Evolutionary conservation across 2,329 filamentous ascomycete genomes (phyloP), one percentile per base, ranked within the genome.

Genomic region (Pseudogymnoascus sp.): DNA sequence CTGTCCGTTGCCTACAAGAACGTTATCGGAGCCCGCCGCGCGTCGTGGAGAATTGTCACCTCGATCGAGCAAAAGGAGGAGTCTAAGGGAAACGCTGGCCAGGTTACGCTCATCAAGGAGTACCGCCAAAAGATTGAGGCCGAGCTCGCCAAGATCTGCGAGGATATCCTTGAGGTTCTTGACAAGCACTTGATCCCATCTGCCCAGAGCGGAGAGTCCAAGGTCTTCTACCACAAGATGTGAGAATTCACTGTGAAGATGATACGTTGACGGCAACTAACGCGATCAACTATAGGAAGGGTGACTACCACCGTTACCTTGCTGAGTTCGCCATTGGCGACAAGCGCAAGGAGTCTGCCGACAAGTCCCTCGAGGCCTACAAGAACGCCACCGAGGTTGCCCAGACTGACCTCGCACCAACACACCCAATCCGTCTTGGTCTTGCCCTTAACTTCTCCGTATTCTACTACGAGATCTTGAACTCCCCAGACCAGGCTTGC

Each of bases 141-240:
- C 74, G 93, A 97, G 84, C 88, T 97, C 73, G 93, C 95, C 86
- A 90, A 93, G 83, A 91, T 97, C 80, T 97, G 93, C 87, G 87
- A 97, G 82, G 93, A 97, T 82, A 91, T 97, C 72, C 89, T 97
- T 72, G 89, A 96, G 74, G 93, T 97, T 72, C 85, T 97, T 70
- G 93, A 97, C 78, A 84, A 96, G 75, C 88, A 87, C 76, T 84
- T 97, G 75, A 97, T 97, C 76, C 93, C 93, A 79, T 93, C 95
- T 80, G 93, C 93, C 76, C 89, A 95, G 80, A 89, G 91, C 71
- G 93, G 93, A 82, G 93, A 97, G 85, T 96, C 92, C 78, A 97
- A 97, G 88, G 93, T 97, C 77, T 97, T 97, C 81, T 97, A 97
- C 84, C 93, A 97, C 89, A 97, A 97, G 88, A 97, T 97, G 93